phyloP scores from a whole-genome alignment of 345 rosid genomes.

The Salix koriyanagi region DNA sequence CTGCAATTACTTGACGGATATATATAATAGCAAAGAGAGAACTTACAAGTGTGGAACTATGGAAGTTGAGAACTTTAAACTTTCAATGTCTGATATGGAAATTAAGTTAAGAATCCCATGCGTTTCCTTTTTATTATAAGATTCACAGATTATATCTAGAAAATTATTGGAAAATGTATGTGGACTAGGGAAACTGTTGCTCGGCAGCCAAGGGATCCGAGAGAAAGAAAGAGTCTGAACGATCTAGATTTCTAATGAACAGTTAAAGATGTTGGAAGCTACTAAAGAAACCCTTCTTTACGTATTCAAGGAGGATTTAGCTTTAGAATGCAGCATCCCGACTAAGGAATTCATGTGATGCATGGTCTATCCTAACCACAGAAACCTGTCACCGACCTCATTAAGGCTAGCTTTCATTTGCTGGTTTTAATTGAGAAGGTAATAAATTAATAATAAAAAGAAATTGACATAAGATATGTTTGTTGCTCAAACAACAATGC shows the following conservation, averaged over 20 bases:
- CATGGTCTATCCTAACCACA: not conserved
- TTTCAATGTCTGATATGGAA: not conserved
- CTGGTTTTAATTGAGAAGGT: not conserved
- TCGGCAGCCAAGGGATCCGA: not conserved
- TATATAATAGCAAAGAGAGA: not conserved
- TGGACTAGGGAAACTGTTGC: not conserved
- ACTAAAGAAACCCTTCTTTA: not conserved
- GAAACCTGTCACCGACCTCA: not conserved
- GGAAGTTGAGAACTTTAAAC: not conserved
- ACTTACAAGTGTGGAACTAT: not conserved
- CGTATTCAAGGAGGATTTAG: not conserved
- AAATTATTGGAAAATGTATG: not conserved
- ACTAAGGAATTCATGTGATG: not conserved
- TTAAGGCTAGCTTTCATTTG: not conserved
- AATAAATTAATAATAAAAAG: not conserved
- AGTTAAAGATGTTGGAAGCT: not conserved
- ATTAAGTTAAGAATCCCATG: not conserved
- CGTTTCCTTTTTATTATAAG: constrained; percentile 15
- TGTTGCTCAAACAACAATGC: not conserved
- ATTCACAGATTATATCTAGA: not conserved
- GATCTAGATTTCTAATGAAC: constrained; percentile 15
- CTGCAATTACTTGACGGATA: not conserved
- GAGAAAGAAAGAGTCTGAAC: not conserved
- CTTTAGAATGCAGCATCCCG: not conserved
- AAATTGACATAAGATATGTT: not conserved